A percentile compares a stretch with the other conserved stretches of the same genome.
These are phyloP conservation scores for Cutaneotrichosporon mucoides DNA, from an alignment of 1,284 basidiomycete species.

Conservation along the genomic window DNA sequence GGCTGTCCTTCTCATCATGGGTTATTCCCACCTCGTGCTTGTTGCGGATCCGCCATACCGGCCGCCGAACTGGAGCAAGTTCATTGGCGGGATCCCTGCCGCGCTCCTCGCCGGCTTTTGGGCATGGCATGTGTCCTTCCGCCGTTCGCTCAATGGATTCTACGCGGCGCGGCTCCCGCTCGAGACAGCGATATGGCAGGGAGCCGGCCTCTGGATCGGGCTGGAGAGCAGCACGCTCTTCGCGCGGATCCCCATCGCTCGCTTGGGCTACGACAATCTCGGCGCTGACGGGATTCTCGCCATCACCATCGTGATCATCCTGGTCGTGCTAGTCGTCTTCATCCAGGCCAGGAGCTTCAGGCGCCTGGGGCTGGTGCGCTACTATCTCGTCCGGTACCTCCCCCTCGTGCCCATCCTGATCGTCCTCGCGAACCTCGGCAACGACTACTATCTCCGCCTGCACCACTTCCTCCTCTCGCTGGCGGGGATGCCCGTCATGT, in stretches of 20 bases:
- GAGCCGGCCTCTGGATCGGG: slow-evolving; percentile 44
- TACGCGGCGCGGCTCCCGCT: slow-evolving; percentile 24
- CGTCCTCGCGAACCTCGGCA: slow-evolving; percentile 32
- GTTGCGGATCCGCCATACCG: slow-evolving; percentile 26
- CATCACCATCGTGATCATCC: slow-evolving; percentile 25
- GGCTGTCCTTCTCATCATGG: slow-evolving; percentile 30
- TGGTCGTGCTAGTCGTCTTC: slow-evolving; percentile 29
- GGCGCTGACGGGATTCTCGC: slow-evolving; percentile 29
- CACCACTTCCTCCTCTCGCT: slow-evolving; percentile 43
- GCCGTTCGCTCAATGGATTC: slow-evolving; percentile 32
- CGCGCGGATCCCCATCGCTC: slow-evolving; percentile 34
- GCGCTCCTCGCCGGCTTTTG: slow-evolving; percentile 36
- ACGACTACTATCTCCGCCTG: slow-evolving; percentile 32
- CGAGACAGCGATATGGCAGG: slow-evolving; percentile 40
- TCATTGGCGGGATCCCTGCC: slow-evolving; percentile 29
- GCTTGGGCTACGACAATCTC: slow-evolving; percentile 37
- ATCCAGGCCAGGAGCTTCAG: slow-evolving; percentile 36
- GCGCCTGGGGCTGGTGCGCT: slow-evolving; percentile 33
- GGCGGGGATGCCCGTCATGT: slow-evolving; percentile 35
- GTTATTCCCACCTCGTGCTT: slow-evolving; percentile 38
- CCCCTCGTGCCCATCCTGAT: slow-evolving; percentile 36
- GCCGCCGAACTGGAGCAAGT: slow-evolving; percentile 36
- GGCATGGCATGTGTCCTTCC: slow-evolving; percentile 35
- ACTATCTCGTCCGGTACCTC: slow-evolving; percentile 42
- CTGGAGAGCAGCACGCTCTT: slow-evolving; percentile 41